Evolutionary conservation across 2,329 filamentous ascomycete species (phyloP).

Genomic region (Colletotrichum siamense): DNA sequence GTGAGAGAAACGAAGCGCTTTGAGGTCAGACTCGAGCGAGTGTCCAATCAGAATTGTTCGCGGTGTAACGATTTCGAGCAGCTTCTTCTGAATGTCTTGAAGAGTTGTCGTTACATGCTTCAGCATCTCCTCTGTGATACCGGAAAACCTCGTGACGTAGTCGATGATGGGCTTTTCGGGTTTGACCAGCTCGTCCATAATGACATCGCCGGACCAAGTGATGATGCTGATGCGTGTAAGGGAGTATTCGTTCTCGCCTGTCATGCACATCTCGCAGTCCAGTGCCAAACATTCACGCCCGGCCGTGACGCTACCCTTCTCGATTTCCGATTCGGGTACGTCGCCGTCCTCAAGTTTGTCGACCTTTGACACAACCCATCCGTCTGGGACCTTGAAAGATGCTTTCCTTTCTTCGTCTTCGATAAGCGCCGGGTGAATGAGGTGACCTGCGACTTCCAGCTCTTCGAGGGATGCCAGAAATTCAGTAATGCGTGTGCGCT

Average conservation of each 20-base stretch:
- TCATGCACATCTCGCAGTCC: slow-evolving; percentile 98
- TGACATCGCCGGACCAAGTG: slow-evolving; percentile 80
- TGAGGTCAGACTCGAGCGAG: slow-evolving; percentile 83
- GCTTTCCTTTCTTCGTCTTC: slow-evolving; percentile 59
- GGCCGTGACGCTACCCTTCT: slow-evolving; percentile 82
- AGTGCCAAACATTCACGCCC: slow-evolving; percentile 81
- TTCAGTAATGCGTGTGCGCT: slow-evolving; percentile 81
- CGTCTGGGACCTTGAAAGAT: slow-evolving; percentile 62
- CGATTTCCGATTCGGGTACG: slow-evolving; percentile 72
- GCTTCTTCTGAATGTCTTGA: slow-evolving; percentile 78
- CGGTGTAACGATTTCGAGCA: slow-evolving; percentile 75
- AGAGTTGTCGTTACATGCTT: slow-evolving; percentile 84
- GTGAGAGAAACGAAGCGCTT: slow-evolving; percentile 83
- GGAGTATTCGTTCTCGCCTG: slow-evolving; percentile 78
- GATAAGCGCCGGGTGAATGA: slow-evolving; percentile 81
- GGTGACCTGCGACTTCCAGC: slow-evolving; percentile 82
- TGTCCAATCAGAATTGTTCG: slow-evolving; percentile 80
- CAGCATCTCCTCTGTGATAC: slow-evolving; percentile 88
- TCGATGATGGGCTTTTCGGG: slow-evolving; percentile 87
- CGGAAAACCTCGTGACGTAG: slow-evolving; percentile 91
- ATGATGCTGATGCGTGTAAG: slow-evolving; percentile 90
- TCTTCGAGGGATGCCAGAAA: slow-evolving; percentile 77
- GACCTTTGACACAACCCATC: slow-evolving; percentile 85
- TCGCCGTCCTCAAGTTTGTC: slow-evolving; percentile 69
- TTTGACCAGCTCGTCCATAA: slow-evolving; percentile 92